Conservation (phyloP, 495 filamentous ascomycete species). For the Bombardia bombarda region DNA sequence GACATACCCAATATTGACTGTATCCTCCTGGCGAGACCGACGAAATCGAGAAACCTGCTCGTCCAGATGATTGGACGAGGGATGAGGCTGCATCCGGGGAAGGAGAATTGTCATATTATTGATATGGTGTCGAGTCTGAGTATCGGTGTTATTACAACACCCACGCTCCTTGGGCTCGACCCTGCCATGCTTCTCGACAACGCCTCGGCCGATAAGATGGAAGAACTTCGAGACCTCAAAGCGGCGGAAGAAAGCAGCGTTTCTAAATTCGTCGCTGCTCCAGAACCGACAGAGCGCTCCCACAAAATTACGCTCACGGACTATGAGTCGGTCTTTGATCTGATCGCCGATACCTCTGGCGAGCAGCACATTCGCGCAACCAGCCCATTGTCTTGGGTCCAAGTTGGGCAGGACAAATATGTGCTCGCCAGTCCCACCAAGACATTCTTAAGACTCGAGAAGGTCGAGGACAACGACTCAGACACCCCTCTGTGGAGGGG, state of each 20-base stretch:
- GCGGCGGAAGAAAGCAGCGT: constrained; percentile 27
- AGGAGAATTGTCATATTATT: constrained; percentile 87
- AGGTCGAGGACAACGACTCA: constrained; percentile 12
- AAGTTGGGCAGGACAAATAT: constrained; percentile 54
- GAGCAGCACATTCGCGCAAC: constrained; percentile 71
- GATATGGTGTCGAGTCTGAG: constrained; percentile 86
- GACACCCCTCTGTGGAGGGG: constrained; percentile 19
- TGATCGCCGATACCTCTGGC: constrained; percentile 71
- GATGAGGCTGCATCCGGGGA: constrained; percentile 71
- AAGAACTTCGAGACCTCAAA: constrained; percentile 38
- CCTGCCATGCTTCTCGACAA: constrained; percentile 69
- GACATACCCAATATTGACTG: constrained; percentile 98
- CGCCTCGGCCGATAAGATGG: constrained; percentile 49
- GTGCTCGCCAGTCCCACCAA: constrained; percentile 52
- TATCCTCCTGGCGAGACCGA: constrained; percentile 80
- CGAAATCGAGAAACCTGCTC: constrained; percentile 79
- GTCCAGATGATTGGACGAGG: constrained; percentile 98
- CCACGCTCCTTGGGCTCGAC: constrained; percentile 89
- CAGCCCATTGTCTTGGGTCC: constrained; percentile 74
- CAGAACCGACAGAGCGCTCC: constrained; percentile 8
- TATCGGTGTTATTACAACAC: constrained; percentile 78
- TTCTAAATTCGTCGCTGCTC: constrained; percentile 3
- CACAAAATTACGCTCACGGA: constrained; percentile 64
- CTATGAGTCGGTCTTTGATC: constrained; percentile 81
- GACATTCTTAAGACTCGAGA: constrained; percentile 57